phyloP scores from a whole-genome alignment of 495 filamentous ascomycete species.

The Chaetomium tenue region DNA sequence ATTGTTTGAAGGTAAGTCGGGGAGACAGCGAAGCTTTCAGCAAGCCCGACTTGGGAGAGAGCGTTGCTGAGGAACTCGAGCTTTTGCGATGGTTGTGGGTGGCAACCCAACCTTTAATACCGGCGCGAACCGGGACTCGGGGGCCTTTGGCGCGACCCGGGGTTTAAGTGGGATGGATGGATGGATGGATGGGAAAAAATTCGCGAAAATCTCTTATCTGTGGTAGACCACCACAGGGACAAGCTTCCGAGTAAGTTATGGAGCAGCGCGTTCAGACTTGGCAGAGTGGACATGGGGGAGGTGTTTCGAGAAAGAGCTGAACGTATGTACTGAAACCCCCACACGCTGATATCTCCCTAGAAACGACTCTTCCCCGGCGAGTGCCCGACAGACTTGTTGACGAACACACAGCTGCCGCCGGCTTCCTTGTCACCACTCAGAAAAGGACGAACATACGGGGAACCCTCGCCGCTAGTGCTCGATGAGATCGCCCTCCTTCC shows the following conservation, averaged over 20 bases:
- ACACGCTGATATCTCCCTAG: too few species aligned
- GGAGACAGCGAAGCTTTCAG: not conserved
- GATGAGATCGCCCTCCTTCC: not conserved
- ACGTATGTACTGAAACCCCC: not conserved
- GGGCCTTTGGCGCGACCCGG: not conserved
- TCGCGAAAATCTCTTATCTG: constrained; percentile 35
- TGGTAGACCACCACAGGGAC: constrained; percentile 13
- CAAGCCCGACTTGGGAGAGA: constrained; percentile 8
- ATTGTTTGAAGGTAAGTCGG: not conserved
- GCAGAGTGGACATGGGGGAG: not conserved
- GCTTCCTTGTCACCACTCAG: too few species aligned
- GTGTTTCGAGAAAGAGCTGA: not conserved
- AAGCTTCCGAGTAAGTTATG: not conserved
- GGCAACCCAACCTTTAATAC: constrained; percentile 18
- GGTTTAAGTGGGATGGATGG: not conserved
- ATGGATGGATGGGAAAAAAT: constrained; percentile 12
- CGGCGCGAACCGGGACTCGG: not conserved
- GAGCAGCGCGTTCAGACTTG: not conserved
- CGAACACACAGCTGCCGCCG: too few species aligned
- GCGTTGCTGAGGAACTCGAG: constrained; percentile 9
- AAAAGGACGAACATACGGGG: too few species aligned
- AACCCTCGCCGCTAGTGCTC: not conserved
- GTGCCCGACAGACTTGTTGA: too few species aligned
- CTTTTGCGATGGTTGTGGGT: constrained; percentile 1
- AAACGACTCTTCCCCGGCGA: too few species aligned